phyloP scores from a whole-genome alignment of 1,284 basidiomycete species.

The Pyrrhoderma lamaoense region DNA sequence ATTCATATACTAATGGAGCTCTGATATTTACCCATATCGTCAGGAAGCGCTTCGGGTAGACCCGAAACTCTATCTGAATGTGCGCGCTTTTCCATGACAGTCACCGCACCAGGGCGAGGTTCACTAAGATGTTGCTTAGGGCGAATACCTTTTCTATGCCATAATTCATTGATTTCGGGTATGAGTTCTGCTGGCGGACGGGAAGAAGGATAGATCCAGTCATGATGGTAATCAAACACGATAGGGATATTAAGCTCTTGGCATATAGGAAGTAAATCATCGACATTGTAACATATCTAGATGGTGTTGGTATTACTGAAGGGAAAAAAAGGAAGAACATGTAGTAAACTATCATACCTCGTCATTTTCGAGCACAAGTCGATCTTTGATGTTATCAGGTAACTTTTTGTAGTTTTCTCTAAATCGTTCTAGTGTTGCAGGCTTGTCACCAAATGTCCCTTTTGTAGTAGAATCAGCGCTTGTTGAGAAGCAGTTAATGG shows the following conservation, averaged over 20 bases:
- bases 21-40: conserved; percentile 52
- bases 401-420: conserved; percentile 56
- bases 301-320: not conserved
- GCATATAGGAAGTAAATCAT: conserved; percentile 78
- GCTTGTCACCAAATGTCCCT: conserved; percentile 80
- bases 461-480: conserved; percentile 35
- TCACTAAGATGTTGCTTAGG: conserved; percentile 90
- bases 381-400: conserved; percentile 55
- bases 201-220: conserved; percentile 44
- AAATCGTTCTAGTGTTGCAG: conserved; percentile 63
- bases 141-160: conserved; percentile 57
- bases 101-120: conserved; percentile 66
- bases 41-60: conserved; percentile 58
- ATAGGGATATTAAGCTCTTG: conserved; percentile 77
- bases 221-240: conserved; percentile 77
- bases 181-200: conserved; percentile 49
- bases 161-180: conserved; percentile 68
- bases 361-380: conserved; percentile 88
- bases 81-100: conserved; percentile 75
- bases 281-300: conserved; percentile 81
- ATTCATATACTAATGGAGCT: not conserved
- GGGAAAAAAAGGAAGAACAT: conserved; percentile 41
- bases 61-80: conserved; percentile 74
- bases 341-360: conserved; percentile 85
- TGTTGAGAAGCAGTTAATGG: not conserved